Base-by-base conservation (phyloP, 129 eudicot species). In the Mikania micrantha region DNA sequence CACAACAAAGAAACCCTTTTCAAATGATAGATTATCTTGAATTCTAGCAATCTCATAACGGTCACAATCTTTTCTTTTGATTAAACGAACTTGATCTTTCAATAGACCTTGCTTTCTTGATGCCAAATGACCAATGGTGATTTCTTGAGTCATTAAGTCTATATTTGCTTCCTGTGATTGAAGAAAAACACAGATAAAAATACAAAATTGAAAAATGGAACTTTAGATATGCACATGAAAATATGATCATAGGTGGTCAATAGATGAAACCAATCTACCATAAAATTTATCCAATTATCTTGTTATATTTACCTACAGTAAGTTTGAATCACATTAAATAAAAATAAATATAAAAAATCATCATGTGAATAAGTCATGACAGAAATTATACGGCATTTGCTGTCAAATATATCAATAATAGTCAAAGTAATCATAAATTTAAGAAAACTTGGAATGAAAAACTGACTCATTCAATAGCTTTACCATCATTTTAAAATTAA, bases 1-100 rank as follows among this genome's bases (percentile, higher is more conserved):
- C 15, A 87, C 95, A 67, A 73, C 81, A 67, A 86, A 90, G 85
- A 90, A 90, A 1, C 97, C 97, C 75, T 90, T 90, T 70, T 90
- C 97, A 66, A 87, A 84, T 9, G 97, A 90, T 62, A 90, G 72
- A 68, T 63, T 78, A 76, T 87, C 89, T 56, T 83, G 87, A 73
- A 90, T 82, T 10, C 91, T 74, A 16, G 72, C 84, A 76, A 90
- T 80, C 84, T 87, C 95, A 80, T 78, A 84, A 41, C 97, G 95
- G 41, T 84, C 85, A 15, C 80, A 80, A 71, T 78, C 84, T 66
- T 87, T 90, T 72, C 95, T 77, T 67, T 84, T 90, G 6, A 84
- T 81, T 76, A 82, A 31, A 36, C 84, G 83, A 73, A 90, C 97
- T 82, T 90, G 96, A 76, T 90, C 95, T 64, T 84, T 90, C 70